phyloP scores from a whole-genome alignment of 2,329 filamentous ascomycete species.

The Ciborinia camelliae region DNA sequence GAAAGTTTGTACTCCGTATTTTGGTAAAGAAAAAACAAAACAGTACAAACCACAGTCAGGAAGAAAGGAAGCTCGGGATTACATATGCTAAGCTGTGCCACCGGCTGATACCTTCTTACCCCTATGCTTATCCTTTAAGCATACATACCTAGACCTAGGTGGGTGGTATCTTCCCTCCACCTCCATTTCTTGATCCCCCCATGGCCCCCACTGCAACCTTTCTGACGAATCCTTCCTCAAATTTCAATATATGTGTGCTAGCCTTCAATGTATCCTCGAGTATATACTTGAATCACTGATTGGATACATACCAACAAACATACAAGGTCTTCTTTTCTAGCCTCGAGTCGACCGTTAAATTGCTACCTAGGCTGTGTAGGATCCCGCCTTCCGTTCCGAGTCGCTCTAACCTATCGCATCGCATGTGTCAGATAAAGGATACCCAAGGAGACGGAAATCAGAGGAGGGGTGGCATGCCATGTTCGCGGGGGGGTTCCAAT shows the following conservation, averaged over 20 bases:
- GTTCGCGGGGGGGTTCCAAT: not conserved
- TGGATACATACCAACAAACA: conserved; percentile 1
- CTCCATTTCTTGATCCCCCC: not conserved
- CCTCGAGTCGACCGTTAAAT: not conserved
- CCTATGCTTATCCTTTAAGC: not conserved
- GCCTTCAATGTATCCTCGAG: not conserved
- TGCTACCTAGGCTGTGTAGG: not conserved
- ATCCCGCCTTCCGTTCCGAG: not conserved
- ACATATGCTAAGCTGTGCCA: not conserved
- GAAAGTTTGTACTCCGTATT: too few species aligned
- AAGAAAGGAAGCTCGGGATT: not conserved
- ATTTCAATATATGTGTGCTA: not conserved
- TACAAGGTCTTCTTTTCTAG: not conserved
- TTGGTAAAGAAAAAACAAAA: not conserved
- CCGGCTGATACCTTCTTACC: not conserved
- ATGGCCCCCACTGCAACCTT: not conserved
- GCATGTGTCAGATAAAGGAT: not conserved
- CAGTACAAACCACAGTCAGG: not conserved
- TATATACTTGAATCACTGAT: not conserved
- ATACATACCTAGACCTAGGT: too few species aligned
- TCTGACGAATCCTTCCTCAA: not conserved
- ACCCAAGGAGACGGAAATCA: not conserved
- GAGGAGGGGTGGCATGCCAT: not conserved
- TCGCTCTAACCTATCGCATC: not conserved
- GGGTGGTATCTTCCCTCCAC: not conserved